Conservation (phyloP, 129 eudicot species). For the Helianthus annuus region DNA sequence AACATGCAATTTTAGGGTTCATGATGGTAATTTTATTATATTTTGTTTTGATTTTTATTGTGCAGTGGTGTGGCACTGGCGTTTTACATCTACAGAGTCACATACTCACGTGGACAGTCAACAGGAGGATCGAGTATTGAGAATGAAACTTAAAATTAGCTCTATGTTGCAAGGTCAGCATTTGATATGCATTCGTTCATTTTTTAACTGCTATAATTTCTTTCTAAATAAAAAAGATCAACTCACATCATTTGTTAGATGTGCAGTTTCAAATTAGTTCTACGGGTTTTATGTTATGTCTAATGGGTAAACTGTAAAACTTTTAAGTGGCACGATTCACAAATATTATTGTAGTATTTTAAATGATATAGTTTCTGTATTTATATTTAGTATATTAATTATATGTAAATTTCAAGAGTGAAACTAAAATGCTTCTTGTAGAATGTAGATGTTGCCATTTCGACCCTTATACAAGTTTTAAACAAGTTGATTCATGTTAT, state of each 20-base stretch:
- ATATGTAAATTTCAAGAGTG: no score
- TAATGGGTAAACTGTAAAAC: background rate
- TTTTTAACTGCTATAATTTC: background rate
- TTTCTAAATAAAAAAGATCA: background rate
- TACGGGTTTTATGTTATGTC: background rate
- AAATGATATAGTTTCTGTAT: no score
- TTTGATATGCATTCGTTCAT: background rate
- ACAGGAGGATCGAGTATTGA: constrained; percentile 41
- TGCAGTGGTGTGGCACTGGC: constrained; percentile 87
- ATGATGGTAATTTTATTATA: background rate
- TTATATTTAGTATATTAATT: no score
- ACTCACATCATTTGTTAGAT: background rate
- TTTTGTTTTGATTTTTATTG: constrained; percentile 1
- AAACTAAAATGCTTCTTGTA: no score
- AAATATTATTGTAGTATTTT: no score
- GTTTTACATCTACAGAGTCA: constrained; percentile 68
- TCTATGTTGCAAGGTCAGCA: constrained; percentile 25
- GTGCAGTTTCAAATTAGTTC: background rate
- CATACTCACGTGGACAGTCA: constrained; percentile 45
- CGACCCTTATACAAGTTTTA: no score
- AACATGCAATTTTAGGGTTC: background rate
- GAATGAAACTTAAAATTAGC: constrained; percentile 40
- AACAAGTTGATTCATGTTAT: no score
- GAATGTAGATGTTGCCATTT: no score
- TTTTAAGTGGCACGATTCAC: no score